phyloP scores from a whole-genome alignment of 163 green algal genomes.

The Chlorella variabilis region DNA sequence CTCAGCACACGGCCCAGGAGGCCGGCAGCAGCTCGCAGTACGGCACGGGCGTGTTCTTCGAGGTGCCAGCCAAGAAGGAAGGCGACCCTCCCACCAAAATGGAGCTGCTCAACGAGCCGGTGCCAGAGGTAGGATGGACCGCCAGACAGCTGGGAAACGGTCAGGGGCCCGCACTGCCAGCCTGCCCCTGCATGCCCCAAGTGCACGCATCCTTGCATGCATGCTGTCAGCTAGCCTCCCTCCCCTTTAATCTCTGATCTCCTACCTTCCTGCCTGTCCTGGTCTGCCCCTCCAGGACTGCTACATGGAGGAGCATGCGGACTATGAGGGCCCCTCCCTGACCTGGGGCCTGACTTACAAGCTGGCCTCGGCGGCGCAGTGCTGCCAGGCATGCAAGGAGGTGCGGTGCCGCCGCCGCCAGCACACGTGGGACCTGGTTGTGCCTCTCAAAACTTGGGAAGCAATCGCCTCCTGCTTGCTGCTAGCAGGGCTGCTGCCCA shows the following conservation, averaged over 20 bases:
- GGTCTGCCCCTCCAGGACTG: not conserved
- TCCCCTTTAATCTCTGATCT: too few relatives aligned
- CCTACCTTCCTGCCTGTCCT: too few relatives aligned
- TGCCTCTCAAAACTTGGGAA: too few relatives aligned
- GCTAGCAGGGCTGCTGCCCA: too few relatives aligned
- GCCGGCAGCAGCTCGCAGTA: not conserved
- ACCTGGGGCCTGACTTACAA: conserved; percentile 34
- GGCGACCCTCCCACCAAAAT: not conserved
- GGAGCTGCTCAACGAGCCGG: conserved; percentile 28
- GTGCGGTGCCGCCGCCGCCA: not conserved
- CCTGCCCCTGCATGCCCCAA: too few relatives aligned
- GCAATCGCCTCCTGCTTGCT: too few relatives aligned
- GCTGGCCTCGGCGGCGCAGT: conserved; percentile 23
- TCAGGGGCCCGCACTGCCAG: not conserved
- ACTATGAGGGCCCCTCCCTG: conserved; percentile 28
- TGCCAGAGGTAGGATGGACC: not conserved
- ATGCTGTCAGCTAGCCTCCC: too few relatives aligned
- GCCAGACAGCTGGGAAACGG: too few relatives aligned
- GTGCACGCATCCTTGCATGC: too few relatives aligned
- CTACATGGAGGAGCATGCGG: conserved; percentile 26
- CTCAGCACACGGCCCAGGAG: not conserved
- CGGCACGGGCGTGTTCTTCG: conserved; percentile 10
- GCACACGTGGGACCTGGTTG: too few relatives aligned
- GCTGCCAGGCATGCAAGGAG: conserved; percentile 39
- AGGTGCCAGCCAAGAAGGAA: not conserved